Evolutionary conservation across 306 rosid species (phyloP), one percentile per base, ranked within the genome.

Genomic region (Amphicarpaea edgeworthii): DNA sequence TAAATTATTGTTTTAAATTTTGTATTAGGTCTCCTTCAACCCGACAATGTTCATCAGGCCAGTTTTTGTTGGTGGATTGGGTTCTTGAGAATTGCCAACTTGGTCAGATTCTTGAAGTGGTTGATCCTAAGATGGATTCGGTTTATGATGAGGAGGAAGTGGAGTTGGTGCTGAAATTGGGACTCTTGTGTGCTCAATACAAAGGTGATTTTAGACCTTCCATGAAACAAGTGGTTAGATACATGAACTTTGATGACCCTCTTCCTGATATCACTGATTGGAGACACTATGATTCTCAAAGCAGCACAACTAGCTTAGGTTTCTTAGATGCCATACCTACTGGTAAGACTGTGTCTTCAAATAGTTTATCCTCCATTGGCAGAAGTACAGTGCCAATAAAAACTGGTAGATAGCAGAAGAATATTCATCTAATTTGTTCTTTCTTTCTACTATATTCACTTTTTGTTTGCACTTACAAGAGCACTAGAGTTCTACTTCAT

Each of bases 61-160:
- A 70, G 9, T 70, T 70, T 70, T 20, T 51, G 21, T 70, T 70
- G 76, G 64, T 53, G 23, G 76, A 70, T 37, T 51, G 64, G 64
- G 21, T 70, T 37, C 17, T 51, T 34, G 76, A 70, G 20, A 70
- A 70, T 37, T 4, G 1, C 51, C 76, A 53, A 53, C 64, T 51
- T 0, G 64, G 65, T 53, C 76, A 70, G 23, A 53, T 70, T 70
- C 76, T 70, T 53, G 64, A 70, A 53, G 76, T 70, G 8, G 76
- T 70, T 70, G 76, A 70, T 70, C 49, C 37, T 37, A 53, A 70
- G 38, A 37, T 70, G 11, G 51, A 4, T 50, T 70, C 64, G 20
- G 64, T 53, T 53, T 70, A 53, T 51, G 34, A 51, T 14, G 64
- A 70, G 47, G 64, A 70, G 23, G 64, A 70, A 53, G 65, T 37